Conservation (phyloP, 768 basidiomycete species). For the Phlebiopsis flavidoalba region DNA sequence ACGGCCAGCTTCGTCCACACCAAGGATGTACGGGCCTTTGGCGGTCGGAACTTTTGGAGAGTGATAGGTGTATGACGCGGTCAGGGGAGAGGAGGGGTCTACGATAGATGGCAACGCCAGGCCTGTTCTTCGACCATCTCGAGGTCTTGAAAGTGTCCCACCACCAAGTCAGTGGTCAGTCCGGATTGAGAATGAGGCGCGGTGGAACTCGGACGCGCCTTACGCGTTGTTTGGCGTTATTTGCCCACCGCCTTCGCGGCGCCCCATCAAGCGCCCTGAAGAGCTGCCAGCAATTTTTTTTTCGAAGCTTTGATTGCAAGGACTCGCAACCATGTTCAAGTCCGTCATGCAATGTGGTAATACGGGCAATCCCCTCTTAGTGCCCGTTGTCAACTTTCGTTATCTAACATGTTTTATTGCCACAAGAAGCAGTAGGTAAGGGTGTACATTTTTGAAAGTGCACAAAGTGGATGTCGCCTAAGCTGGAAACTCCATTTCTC, state of each 20-base stretch:
- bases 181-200: background rate
- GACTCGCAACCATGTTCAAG: too few relatives aligned
- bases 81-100: slow-evolving; percentile 51
- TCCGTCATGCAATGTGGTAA: background rate
- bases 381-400: background rate
- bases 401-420: background rate
- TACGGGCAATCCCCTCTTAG: background rate
- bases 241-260: background rate
- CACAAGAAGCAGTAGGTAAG: background rate
- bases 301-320: too few relatives aligned
- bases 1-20: slow-evolving; percentile 97
- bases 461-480: slow-evolving; percentile 50
- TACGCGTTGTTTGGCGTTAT: background rate
- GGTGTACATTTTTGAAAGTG: background rate
- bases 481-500: slow-evolving; percentile 85
- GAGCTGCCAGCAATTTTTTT: background rate
- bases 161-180: background rate
- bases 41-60: slow-evolving; percentile 67
- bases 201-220: background rate
- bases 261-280: background rate
- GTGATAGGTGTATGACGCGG: slow-evolving; percentile 73
- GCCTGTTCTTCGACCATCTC: background rate
- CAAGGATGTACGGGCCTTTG: slow-evolving; percentile 82
- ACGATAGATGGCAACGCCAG: slow-evolving; percentile 52
- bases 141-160: background rate